Conservation (phyloP, 2,329 filamentous ascomycete genomes). For the Ceratocystis ficicola region DNA sequence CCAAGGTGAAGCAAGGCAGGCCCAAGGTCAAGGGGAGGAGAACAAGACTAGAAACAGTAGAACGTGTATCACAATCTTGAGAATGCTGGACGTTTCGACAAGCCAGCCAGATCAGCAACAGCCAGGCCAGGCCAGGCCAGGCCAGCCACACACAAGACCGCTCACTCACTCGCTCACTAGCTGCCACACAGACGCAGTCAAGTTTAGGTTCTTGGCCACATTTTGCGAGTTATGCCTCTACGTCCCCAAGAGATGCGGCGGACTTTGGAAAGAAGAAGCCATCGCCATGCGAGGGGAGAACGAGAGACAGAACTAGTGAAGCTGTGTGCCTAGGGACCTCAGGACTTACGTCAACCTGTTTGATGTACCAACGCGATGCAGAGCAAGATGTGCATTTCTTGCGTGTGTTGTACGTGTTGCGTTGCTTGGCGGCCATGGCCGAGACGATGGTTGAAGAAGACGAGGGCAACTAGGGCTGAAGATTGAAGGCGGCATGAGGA, state of each 20-base stretch:
- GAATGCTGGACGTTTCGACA: background rate
- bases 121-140: too few relatives aligned
- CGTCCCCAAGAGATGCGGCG: background rate
- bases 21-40: slow-evolving; percentile 1
- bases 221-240: background rate
- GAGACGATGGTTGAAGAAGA: background rate
- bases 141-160: background rate
- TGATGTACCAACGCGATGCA: slow-evolving; percentile 7
- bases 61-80: background rate
- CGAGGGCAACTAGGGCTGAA: background rate
- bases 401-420: background rate
- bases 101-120: background rate
- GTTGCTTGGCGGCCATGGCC: background rate
- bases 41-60: background rate
- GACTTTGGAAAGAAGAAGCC: background rate
- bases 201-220: background rate
- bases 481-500: background rate
- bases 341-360: slow-evolving; percentile 1
- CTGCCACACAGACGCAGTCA: too few relatives aligned
- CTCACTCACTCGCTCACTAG: too few relatives aligned
- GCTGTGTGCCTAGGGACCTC: background rate
- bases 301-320: background rate
- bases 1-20: background rate
- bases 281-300: background rate
- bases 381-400: background rate